Evolutionary conservation across 495 filamentous ascomycete species (phyloP).

Genomic region (Wilcoxina mikolae): DNA sequence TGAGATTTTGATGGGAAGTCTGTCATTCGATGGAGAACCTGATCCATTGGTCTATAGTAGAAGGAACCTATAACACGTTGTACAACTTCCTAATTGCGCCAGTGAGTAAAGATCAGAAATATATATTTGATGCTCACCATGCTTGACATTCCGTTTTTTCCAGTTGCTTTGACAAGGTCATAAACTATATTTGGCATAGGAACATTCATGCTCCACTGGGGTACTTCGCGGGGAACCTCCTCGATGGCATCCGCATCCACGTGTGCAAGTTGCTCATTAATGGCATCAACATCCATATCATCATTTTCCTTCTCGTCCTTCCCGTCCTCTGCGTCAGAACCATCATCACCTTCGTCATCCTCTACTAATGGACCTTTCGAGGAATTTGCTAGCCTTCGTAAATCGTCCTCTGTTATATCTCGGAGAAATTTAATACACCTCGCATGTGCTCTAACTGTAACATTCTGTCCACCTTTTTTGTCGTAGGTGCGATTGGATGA

Average conservation of each 20-base stretch:
- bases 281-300: slow-evolving; percentile 29
- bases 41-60: slow-evolving; percentile 46
- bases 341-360: slow-evolving; percentile 32
- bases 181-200: slow-evolving; percentile 41
- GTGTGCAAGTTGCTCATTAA: slow-evolving; percentile 12
- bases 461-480: slow-evolving; percentile 18
- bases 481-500: slow-evolving; percentile 33
- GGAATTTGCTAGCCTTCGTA: slow-evolving; percentile 36
- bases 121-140: slow-evolving; percentile 31
- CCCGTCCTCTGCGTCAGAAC: slow-evolving; percentile 23
- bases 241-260: slow-evolving; percentile 26
- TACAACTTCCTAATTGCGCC: slow-evolving; percentile 33
- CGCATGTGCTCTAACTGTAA: slow-evolving; percentile 24
- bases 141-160: slow-evolving; percentile 39
- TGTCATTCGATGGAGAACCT: slow-evolving; percentile 39
- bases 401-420: slow-evolving; percentile 53
- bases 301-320: slow-evolving; percentile 29
- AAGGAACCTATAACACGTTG: slow-evolving; percentile 38
- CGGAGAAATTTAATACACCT: slow-evolving; percentile 57
- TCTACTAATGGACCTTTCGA: slow-evolving; percentile 25
- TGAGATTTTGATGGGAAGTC: slow-evolving; percentile 49
- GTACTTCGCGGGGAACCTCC: slow-evolving; percentile 30
- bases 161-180: slow-evolving; percentile 37
- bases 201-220: slow-evolving; percentile 43
- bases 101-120: neutral